phyloP scores from a whole-genome alignment of 108 stramenopile genomes.

The Conticribra guillardii region DNA sequence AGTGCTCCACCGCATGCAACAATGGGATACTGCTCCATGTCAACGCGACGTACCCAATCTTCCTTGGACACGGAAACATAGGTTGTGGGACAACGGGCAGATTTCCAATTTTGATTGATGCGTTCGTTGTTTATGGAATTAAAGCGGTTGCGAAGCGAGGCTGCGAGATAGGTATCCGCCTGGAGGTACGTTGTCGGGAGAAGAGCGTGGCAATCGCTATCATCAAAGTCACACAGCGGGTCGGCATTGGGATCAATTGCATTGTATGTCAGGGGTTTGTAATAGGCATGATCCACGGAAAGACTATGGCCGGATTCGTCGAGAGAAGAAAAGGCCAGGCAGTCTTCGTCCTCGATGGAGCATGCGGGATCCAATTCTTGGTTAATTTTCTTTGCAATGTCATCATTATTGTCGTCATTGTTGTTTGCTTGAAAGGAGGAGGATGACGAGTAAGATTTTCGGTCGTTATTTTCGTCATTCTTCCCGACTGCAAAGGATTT shows the following conservation, averaged over 20 bases:
- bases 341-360: constrained; percentile 27
- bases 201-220: constrained; percentile 18
- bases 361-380: constrained; percentile 11
- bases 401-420: not conserved
- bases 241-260: not conserved
- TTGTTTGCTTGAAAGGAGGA: not conserved
- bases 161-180: constrained; percentile 11
- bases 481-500: no score
- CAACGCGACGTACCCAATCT: constrained; percentile 73
- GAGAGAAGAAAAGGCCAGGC: constrained; percentile 20
- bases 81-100: constrained; percentile 29
- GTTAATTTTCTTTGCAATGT: not conserved
- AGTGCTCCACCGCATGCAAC: constrained; percentile 63
- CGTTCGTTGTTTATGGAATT: constrained; percentile 12
- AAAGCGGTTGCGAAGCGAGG: constrained; percentile 12
- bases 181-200: constrained; percentile 7
- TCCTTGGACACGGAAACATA: constrained; percentile 10
- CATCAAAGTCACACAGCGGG: constrained; percentile 12
- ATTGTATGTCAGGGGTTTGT: no score
- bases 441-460: not conserved
- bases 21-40: constrained; percentile 65
- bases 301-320: constrained; percentile 3
- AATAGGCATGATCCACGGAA: no score
- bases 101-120: constrained; percentile 20
- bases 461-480: not conserved